phyloP scores from a whole-genome alignment of 768 basidiomycete genomes.

The Mycena polygramma region DNA sequence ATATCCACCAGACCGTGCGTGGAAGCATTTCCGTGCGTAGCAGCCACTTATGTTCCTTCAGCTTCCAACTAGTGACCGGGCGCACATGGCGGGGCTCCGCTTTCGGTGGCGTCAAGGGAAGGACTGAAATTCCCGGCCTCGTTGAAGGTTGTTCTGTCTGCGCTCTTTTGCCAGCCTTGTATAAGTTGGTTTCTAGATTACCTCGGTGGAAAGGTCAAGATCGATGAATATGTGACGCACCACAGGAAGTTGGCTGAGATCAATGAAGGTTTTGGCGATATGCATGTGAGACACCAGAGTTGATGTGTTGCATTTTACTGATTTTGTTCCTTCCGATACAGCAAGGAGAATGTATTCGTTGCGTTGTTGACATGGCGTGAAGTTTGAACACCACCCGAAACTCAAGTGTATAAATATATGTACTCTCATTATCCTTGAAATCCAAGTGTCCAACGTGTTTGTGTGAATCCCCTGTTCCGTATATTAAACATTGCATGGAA shows the following conservation, averaged over 20 bases:
- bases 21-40: background rate
- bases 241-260: slow-evolving; percentile 79
- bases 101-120: slow-evolving; percentile 98
- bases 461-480: too few relatives aligned
- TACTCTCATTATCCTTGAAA: slow-evolving; percentile 31
- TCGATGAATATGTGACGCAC: slow-evolving; percentile 98
- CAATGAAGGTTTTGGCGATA: slow-evolving; percentile 92
- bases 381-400: slow-evolving; percentile 20
- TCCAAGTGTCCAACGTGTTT: slow-evolving; percentile 5
- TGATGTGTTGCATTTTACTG: background rate
- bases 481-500: background rate
- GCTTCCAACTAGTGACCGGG: slow-evolving; percentile 84
- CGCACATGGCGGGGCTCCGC: slow-evolving; percentile 95
- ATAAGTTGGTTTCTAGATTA: slow-evolving; percentile 70
- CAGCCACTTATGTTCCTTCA: slow-evolving; percentile 28
- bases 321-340: slow-evolving; percentile 44
- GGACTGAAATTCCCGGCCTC: slow-evolving; percentile 94
- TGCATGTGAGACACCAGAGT: slow-evolving; percentile 79
- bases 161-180: slow-evolving; percentile 3
- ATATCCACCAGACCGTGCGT: slow-evolving; percentile 89
- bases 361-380: slow-evolving; percentile 91
- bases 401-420: slow-evolving; percentile 25
- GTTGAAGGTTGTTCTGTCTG: slow-evolving; percentile 84
- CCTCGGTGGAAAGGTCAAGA: slow-evolving; percentile 82
- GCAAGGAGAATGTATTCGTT: slow-evolving; percentile 92